A percentile compares a stretch with the other conserved stretches of the same genome.
These are phyloP conservation scores for Fragaria ananassa DNA, from an alignment of 306 rosid species.

Conservation along the genomic window DNA sequence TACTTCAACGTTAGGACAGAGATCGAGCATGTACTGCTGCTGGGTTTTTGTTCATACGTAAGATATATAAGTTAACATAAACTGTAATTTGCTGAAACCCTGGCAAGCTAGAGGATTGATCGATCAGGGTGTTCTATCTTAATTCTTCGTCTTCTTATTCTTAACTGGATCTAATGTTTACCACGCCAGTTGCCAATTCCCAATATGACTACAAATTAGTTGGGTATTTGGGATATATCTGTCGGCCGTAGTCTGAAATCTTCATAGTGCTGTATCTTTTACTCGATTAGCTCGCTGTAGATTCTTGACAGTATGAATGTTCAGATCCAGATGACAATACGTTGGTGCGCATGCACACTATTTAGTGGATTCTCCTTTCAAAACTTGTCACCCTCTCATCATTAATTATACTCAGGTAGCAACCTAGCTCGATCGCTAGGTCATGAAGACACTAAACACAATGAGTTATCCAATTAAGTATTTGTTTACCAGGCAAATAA, in stretches of 20 bases:
- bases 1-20: no score
- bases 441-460: not conserved
- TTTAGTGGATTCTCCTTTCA: constrained; percentile 4
- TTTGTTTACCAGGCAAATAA: no score
- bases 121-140: no score
- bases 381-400: not conserved
- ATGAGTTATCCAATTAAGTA: no score
- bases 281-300: not conserved
- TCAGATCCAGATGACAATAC: not conserved
- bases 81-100: no score
- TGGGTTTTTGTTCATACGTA: no score
- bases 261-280: not conserved
- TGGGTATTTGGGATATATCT: not conserved
- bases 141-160: no score
- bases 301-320: not conserved
- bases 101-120: no score
- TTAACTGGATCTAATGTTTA: no score
- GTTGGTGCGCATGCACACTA: not conserved
- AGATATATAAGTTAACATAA: no score
- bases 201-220: not conserved
- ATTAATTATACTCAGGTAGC: not conserved
- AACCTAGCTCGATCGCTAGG: not conserved
- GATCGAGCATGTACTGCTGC: no score
- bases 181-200: not conserved
- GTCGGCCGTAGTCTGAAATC: not conserved